Evolutionary conservation across 2,329 filamentous ascomycete species (phyloP), one percentile per base, ranked within the genome.

Genomic region (Myriosclerotinia curreyana): DNA sequence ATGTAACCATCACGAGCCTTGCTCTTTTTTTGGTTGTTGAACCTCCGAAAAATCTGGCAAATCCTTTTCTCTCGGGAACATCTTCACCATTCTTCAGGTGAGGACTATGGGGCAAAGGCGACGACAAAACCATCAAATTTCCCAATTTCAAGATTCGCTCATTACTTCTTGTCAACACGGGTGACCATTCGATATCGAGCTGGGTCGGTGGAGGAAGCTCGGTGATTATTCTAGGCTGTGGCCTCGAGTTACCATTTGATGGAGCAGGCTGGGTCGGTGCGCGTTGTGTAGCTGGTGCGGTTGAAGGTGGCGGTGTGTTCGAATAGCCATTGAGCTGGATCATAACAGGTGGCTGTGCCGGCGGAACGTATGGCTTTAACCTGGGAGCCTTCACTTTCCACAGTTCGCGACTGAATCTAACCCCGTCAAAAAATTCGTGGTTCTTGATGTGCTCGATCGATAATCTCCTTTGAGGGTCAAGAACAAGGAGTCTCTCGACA

Each of bases 181-280:
- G 95, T 0, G 94, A 97, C 95, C 95, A 99, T 77, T 99, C 95
- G 64, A 99, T 96, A 74, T 99, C 95, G 34, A 99, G 81, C 75
- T 98, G 95, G 59, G 91, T 96, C 0, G 95, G 95, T n/a, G 95
- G 94, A 20, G 95, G 92, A 12, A 99, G 82, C 76, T 99, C 95
- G 0, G 95, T 98, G 66, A 99, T 96, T 66, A 97, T 87, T 66
- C 92, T 83, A 2, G 90, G 83, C 40, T 92, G 89, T 12, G 85
- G 83, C 63, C 92, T 66, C 71, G 75, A 72, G 75, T 75, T 60
- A 75, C 77, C 69, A 76, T 76, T 77, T 70, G 52, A 69, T 14
- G 72, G 70, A 66, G 75, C 75, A 34, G 75, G 68, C 64, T 76
- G 75, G 40, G 71, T 66, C 71, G 67, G 73, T 71, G 66, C 71